Evolutionary conservation across 1,284 basidiomycete genomes (phyloP), one percentile per base, ranked within the genome.

Genomic region (Papiliotrema nemorosa): DNA sequence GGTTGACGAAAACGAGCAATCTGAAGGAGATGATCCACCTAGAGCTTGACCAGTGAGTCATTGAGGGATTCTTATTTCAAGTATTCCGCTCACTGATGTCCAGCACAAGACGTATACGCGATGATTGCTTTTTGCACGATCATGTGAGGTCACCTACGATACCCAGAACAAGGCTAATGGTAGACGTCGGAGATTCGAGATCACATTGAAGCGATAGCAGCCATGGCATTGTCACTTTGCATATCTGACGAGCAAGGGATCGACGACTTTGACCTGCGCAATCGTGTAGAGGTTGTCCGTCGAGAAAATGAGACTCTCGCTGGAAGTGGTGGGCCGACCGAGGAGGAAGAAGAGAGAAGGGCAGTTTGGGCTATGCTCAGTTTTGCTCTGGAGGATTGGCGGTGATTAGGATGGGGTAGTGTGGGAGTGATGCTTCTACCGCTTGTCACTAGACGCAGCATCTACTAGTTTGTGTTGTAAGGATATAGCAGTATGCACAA

Each of bases 321-420:
- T 4, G 44, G 81, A 79, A 26, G 78, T 78, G 49, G 81, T 80
- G 3, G 70, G 73, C 31, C 76, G 76, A 16, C 82, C n/a, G 44
- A 47, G 1, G 49, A 84, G 42, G 81, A 78, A 29, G 80, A 81
- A 10, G 34, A 52, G 43, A 45, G n/a, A 31, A 33, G 63, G 39
- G 70, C 81, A 25, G 76, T 82, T 0, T 90, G 88, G 72, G 83
- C 80, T 0, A 80, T 88, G 47, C 76, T 91, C 40, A 83, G 84
- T 3, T 89, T 90, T 69, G 78, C 81, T 31, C 75, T 91, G 45
- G 85, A 89, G 52, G 88, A 90, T 63, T 90, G 89, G 88, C 85
- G 86, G 72, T 57, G 44, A 48, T 22, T 13, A 33, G 31, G 31
- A 10, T 10, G 36, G 13, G 7, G 12, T 10, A 21, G 9, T 33